Evolutionary conservation across 768 basidiomycete species (phyloP), one percentile per base, ranked within the genome.

Genomic region (Mycena epipterygia): DNA sequence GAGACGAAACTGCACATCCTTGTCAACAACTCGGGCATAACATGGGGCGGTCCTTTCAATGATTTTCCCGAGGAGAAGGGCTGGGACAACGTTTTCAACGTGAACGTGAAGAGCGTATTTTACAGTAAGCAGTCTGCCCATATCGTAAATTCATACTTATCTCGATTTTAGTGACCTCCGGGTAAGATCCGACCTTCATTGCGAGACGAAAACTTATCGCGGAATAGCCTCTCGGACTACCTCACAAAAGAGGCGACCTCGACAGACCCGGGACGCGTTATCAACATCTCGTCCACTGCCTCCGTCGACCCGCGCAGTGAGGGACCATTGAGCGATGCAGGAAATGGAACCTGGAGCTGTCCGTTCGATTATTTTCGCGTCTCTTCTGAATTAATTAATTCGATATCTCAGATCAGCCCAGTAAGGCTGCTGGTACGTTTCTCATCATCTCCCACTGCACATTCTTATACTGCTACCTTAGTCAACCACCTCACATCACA

Each of bases 91-190:
- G 84, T 96, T 42, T 88, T 95, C 78, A 88, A 89, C 25, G 89
- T 95, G 41, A 96, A 96, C 76, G 94, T 96, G 59, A 96, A 96
- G 83, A 90, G 90, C 68, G 84, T 93, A 48, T 96, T 94, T 75
- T 96, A 95, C 81, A 85, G 93, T 94, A 70, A 68, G 91, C 3
- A 12, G 8, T 32, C 23, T 59, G 41, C 25, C 23, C 23, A 67
- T 14, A 25, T 61, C 14, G 42, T 61, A 17, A 21, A 13, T 11
- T 52, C 25, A 57, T 49, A 21, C 9, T 55, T 32, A 35, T 3
- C 32, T 13, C 19, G 35, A 35, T 14, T 21, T 29, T 41, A 16
- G 41, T 61, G 56, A 68, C 37, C 17, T 3, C 33, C 21, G 53
- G 53, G 53, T 55, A 13, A 30, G 29, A n/a, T 30, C 55, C 29